Evolutionary conservation across 345 rosid genomes (phyloP).

Genomic region (Eucalyptus brandiana): DNA sequence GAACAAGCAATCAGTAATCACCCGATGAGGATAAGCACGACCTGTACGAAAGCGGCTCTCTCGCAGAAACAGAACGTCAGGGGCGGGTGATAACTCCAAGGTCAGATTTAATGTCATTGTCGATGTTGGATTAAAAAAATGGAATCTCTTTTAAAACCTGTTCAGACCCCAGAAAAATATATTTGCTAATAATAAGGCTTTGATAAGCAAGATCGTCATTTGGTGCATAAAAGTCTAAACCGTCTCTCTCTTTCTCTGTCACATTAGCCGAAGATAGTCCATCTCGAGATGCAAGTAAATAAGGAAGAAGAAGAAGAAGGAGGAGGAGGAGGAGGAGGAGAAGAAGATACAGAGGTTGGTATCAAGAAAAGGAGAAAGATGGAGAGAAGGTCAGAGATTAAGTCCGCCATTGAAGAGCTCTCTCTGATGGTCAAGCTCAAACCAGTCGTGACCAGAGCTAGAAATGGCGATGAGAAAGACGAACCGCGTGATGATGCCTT

Average conservation of each 20-base stretch:
- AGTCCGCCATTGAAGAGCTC: slow-evolving; percentile 76
- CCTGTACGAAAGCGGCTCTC: neutral
- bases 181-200: neutral
- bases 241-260: neutral
- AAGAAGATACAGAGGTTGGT: neutral
- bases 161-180: neutral
- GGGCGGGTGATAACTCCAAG: neutral
- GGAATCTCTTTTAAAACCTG: neutral
- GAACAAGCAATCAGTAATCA: neutral
- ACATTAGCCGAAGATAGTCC: neutral
- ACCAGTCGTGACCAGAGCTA: neutral
- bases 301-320: neutral
- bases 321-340: neutral
- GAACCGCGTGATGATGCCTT: slow-evolving; percentile 7
- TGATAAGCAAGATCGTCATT: neutral
- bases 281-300: neutral
- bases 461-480: neutral
- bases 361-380: slow-evolving; percentile 78
- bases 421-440: slow-evolving; percentile 29
- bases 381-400: slow-evolving; percentile 50
- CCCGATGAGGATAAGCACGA: neutral
- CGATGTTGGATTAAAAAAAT: neutral
- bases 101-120: neutral
- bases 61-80: neutral
- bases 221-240: neutral